Percentiles rank a stretch among this genome's conserved stretches.
Conservation (phyloP, 768 basidiomycete species). For the Auricularia heimuer region DNA sequence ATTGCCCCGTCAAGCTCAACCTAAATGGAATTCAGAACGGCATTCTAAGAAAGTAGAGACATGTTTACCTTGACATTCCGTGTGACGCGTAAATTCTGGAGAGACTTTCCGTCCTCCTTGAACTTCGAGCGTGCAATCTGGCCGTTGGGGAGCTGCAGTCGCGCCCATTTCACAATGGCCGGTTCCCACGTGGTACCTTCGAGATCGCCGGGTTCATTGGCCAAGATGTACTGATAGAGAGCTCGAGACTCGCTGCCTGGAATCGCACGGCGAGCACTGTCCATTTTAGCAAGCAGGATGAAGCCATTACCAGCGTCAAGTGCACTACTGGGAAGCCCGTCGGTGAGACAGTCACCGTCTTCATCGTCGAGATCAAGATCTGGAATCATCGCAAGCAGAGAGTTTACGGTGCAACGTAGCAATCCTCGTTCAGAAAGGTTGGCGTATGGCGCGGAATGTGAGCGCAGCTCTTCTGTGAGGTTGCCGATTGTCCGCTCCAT, state of each 20-base stretch:
- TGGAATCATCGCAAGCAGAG: slow-evolving; percentile 1
- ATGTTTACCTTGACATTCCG: slow-evolving; percentile 25
- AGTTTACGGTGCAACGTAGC: neutral
- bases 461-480: neutral
- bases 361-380: neutral
- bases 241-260: no score
- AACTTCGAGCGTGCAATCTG: slow-evolving; percentile 26
- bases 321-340: no score
- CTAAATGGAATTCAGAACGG: no score
- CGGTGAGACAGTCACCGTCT: neutral
- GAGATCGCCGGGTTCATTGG: no score
- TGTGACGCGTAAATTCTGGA: slow-evolving; percentile 17
- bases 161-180: slow-evolving; percentile 19
- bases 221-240: no score
- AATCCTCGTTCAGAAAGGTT: slow-evolving; percentile 2
- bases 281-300: no score
- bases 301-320: no score
- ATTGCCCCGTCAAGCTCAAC: no score
- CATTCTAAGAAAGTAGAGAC: neutral
- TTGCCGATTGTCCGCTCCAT: slow-evolving; percentile 12
- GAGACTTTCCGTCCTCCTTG: slow-evolving; percentile 17
- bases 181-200: neutral
- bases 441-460: neutral
- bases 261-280: no score
- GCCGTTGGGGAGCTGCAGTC: slow-evolving; percentile 27